These are phyloP conservation scores for Ophiostoma fasciatum DNA, from an alignment of 2,329 filamentous ascomycete species.

Conservation along the genomic window DNA sequence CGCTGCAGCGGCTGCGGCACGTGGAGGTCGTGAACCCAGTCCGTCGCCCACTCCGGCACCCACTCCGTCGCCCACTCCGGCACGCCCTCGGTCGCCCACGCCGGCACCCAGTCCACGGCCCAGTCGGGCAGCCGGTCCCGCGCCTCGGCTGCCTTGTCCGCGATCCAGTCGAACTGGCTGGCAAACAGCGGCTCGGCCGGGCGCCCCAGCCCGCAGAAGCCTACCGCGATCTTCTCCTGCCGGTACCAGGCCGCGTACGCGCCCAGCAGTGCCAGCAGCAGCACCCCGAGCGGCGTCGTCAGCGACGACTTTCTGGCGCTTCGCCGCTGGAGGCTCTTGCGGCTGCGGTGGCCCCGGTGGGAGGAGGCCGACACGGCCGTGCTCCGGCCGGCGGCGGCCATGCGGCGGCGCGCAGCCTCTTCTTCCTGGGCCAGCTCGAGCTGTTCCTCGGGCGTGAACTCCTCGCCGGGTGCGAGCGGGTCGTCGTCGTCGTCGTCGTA, in stretches of 20 bases:
- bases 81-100: slow-evolving; percentile 32
- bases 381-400: slow-evolving; percentile 21
- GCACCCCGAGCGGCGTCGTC: slow-evolving; percentile 52
- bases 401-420: slow-evolving; percentile 23
- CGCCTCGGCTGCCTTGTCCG: too few species aligned
- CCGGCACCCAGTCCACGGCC: slow-evolving; percentile 25
- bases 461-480: slow-evolving; percentile 58
- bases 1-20: slow-evolving; percentile 60
- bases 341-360: slow-evolving; percentile 23
- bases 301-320: too few species aligned
- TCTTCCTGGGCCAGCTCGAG: slow-evolving; percentile 63
- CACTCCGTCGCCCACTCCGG: slow-evolving; percentile 33
- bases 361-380: slow-evolving; percentile 4
- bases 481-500: slow-evolving; percentile 15
- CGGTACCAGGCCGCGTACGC: slow-evolving; percentile 73
- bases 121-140: too few species aligned
- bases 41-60: slow-evolving; percentile 34
- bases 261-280: slow-evolving; percentile 54
- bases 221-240: slow-evolving; percentile 90
- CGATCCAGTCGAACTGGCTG: slow-evolving; percentile 22
- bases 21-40: slow-evolving; percentile 25
- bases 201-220: slow-evolving; percentile 79
- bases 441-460: slow-evolving; percentile 87
- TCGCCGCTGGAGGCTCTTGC: slow-evolving; percentile 23
- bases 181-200: slow-evolving; percentile 33